phyloP scores from a whole-genome alignment of 345 rosid genomes.

The Schrenkiella parvula region DNA sequence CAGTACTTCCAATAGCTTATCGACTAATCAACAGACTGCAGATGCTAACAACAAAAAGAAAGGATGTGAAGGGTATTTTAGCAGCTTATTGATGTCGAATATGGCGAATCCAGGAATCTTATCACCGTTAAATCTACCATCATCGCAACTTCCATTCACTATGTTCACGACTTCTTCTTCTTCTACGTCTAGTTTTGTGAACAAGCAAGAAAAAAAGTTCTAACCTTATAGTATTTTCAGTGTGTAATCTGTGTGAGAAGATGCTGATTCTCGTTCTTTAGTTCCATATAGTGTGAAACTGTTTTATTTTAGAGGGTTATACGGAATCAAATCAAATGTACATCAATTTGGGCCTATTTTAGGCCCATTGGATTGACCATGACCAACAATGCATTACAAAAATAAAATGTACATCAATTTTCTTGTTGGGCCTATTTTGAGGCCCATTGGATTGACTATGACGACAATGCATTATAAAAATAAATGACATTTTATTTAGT shows the following conservation, averaged over 20 bases:
- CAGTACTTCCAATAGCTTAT: background rate
- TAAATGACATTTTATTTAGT: background rate
- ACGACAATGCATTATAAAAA: background rate
- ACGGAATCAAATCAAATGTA: background rate
- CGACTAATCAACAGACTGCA: conserved; percentile 8
- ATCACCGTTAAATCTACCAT: background rate
- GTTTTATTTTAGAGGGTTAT: background rate
- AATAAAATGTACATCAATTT: no score
- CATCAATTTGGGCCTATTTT: background rate
- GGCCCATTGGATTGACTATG: background rate
- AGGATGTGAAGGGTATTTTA: conserved; percentile 39
- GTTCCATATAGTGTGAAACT: background rate
- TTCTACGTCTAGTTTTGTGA: conserved; percentile 16
- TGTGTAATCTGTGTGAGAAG: background rate
- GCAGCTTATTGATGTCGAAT: conserved; percentile 37
- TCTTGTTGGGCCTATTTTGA: background rate
- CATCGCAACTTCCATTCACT: conserved; percentile 30
- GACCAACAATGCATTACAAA: no score
- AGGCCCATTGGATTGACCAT: background rate
- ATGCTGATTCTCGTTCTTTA: background rate
- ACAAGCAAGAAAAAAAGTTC: conserved; percentile 32
- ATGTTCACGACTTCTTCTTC: conserved; percentile 30
- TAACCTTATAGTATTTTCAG: background rate
- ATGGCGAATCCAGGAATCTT: background rate
- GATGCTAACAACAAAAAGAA: conserved; percentile 21